Conservation (phyloP, 2,329 filamentous ascomycete genomes). For the Pseudogymnoascus sp. region DNA sequence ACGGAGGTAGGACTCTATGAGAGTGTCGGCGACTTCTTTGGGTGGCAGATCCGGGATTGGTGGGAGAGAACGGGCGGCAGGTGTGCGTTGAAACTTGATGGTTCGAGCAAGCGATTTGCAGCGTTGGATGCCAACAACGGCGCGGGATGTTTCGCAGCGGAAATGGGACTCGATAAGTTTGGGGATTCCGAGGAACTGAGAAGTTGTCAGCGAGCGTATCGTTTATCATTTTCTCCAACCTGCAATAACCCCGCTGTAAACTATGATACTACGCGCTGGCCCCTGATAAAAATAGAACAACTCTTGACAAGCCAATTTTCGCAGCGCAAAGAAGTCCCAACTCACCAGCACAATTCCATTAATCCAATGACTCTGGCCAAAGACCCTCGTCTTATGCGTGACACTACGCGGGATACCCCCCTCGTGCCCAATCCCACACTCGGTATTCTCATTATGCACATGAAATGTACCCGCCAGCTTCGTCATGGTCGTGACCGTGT, state of each 20-base stretch:
- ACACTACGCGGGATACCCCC: constrained; percentile 37
- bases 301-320: constrained; percentile 20
- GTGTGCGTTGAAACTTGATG: constrained; percentile 45
- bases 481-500: constrained; percentile 34
- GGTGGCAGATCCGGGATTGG: constrained; percentile 41
- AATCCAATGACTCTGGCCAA: constrained; percentile 54
- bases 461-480: constrained; percentile 39
- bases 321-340: not conserved
- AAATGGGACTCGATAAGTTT: constrained; percentile 37
- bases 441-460: constrained; percentile 33
- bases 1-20: constrained; percentile 44
- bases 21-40: constrained; percentile 37
- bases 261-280: not conserved
- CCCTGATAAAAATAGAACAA: constrained; percentile 10
- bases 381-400: constrained; percentile 49
- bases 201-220: constrained; percentile 12
- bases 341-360: constrained; percentile 42
- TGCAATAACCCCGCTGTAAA: not conserved
- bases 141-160: constrained; percentile 33
- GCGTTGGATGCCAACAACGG: constrained; percentile 35
- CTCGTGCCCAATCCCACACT: constrained; percentile 24
- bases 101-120: constrained; percentile 47
- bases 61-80: constrained; percentile 39
- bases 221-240: not conserved
- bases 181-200: constrained; percentile 39